Conservation (phyloP, 108 stramenopile genomes). For the Discostella stelligeroides region DNA sequence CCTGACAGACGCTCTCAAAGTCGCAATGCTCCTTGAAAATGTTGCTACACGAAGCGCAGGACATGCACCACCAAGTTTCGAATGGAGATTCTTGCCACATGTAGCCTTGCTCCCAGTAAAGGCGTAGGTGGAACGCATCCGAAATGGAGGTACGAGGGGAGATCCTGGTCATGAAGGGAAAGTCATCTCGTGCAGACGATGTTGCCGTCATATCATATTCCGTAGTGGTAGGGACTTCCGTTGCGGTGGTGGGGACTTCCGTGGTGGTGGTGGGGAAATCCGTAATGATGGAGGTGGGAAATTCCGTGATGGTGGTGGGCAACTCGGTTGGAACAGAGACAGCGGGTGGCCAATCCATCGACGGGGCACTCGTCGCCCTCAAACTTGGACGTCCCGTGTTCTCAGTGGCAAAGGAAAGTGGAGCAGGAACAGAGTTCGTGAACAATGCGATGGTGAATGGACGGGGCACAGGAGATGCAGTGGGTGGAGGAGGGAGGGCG, state of each 20-base stretch:
- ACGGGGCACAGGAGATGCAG: background rate
- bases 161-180: no score
- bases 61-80: conserved; percentile 19
- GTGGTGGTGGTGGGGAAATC: background rate
- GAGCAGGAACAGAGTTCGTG: background rate
- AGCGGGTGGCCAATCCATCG: background rate
- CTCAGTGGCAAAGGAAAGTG: no score
- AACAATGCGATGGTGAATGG: background rate
- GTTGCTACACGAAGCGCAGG: conserved; percentile 24
- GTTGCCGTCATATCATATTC: no score
- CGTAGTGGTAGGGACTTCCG: background rate
- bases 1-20: conserved; percentile 10
- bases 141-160: background rate
- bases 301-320: no score
- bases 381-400: background rate
- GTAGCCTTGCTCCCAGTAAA: conserved; percentile 15
- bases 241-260: background rate
- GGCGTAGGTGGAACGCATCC: conserved; percentile 1
- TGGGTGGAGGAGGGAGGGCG: background rate
- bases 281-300: background rate
- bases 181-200: no score
- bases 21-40: conserved; percentile 4
- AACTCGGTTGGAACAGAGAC: no score
- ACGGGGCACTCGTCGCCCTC: background rate
- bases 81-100: conserved; percentile 17